phyloP scores from a whole-genome alignment of 495 filamentous ascomycete genomes.

The Xylaria acuta region DNA sequence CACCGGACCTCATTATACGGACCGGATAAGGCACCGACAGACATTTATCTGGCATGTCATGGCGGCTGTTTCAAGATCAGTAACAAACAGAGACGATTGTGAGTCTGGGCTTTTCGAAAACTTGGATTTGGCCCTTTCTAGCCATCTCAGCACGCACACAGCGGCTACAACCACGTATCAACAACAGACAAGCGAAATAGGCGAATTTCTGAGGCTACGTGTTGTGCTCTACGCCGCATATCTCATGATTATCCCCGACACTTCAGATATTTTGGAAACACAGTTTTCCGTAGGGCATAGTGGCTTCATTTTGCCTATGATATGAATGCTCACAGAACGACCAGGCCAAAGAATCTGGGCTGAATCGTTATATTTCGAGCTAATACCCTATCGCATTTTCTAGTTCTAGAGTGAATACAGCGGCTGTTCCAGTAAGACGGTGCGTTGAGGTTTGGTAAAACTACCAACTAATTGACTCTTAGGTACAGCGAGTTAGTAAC shows the following conservation, averaged over 20 bases:
- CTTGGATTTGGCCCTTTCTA: neutral
- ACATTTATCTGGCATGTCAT: neutral
- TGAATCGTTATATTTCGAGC: neutral
- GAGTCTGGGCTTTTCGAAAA: neutral
- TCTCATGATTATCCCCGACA: neutral
- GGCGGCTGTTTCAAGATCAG: neutral
- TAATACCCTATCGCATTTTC: neutral
- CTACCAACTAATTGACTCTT: neutral
- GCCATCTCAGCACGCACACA: neutral
- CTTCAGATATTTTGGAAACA: neutral
- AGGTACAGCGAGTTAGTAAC: too few species aligned
- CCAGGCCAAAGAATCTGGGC: neutral
- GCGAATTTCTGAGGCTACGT: neutral
- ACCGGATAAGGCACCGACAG: neutral
- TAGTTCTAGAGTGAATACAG: neutral
- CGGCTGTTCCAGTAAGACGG: neutral
- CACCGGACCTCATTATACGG: too few species aligned
- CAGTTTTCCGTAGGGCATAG: neutral
- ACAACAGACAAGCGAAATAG: neutral
- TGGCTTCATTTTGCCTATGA: constrained; percentile 1
- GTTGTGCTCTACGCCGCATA: neutral
- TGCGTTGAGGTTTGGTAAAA: neutral
- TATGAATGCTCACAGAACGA: neutral
- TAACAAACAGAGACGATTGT: too few species aligned
- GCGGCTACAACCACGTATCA: neutral